Conservation (phyloP, 257 asterid species). For the Galeopsis tetrahit region DNA sequence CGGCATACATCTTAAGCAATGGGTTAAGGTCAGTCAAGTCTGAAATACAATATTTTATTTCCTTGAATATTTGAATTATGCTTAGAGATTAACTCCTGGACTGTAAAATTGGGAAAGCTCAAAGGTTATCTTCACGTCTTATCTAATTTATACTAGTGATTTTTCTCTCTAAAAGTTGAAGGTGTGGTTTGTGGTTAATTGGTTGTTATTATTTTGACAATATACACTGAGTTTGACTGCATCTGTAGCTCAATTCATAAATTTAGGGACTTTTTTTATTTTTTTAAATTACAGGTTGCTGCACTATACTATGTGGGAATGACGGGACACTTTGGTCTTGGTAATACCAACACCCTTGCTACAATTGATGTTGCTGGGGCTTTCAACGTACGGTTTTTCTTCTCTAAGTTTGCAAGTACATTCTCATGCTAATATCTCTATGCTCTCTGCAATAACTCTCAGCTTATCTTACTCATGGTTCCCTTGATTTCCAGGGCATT, state of each 20-base stretch:
- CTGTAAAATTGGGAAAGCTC: conserved; percentile 12
- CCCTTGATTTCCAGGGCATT: conserved; percentile 63
- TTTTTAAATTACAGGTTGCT: conserved; percentile 56
- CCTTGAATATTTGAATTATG: conserved; percentile 23
- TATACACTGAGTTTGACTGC: conserved; percentile 14
- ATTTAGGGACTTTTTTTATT: not conserved
- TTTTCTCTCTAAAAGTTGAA: not conserved
- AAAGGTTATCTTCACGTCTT: not conserved
- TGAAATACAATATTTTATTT: conserved; percentile 13
- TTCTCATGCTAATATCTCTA: conserved; percentile 21
- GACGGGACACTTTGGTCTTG: conserved; percentile 94
- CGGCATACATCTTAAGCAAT: conserved; percentile 50
- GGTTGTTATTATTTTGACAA: not conserved
- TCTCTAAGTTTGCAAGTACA: not conserved
- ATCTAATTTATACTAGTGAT: not conserved
- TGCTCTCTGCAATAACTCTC: conserved; percentile 22
- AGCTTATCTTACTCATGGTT: conserved; percentile 29
- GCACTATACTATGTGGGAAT: conserved; percentile 80
- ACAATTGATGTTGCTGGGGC: conserved; percentile 97
- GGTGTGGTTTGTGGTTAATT: not conserved
- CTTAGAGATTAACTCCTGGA: conserved; percentile 12
- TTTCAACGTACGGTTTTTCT: conserved; percentile 57
- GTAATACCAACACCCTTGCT: conserved; percentile 93
- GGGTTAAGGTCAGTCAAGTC: conserved; percentile 76
- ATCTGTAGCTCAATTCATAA: conserved; percentile 1